A percentile compares a stretch with the other conserved stretches of the same genome.
phyloP scores from a whole-genome alignment of 2,329 filamentous ascomycete genomes.

The Trichoderma asperellum region DNA sequence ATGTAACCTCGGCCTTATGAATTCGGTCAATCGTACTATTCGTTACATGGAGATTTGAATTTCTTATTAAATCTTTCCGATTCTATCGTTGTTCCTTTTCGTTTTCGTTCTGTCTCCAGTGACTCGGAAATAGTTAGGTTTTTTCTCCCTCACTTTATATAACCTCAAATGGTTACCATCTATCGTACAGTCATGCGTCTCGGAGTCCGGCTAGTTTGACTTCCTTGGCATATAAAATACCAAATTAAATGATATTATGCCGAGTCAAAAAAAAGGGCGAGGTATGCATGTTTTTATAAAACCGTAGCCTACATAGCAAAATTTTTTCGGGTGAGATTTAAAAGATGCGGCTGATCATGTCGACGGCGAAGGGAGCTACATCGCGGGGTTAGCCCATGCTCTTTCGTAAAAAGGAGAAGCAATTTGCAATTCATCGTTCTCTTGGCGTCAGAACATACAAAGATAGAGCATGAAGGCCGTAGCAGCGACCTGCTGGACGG shows the following conservation, averaged over 20 bases:
- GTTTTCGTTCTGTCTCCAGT: background rate
- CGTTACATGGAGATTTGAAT: background rate
- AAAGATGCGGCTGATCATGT: conserved; percentile 53
- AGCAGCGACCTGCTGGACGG: conserved; percentile 68
- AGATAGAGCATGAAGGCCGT: conserved; percentile 73
- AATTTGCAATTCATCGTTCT: background rate
- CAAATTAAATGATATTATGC: conserved; percentile 7
- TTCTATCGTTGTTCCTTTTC: conserved; percentile 3
- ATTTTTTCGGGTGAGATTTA: conserved; percentile 33
- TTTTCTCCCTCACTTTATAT: background rate
- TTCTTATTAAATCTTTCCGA: background rate
- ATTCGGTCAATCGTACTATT: no score
- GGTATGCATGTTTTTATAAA: conserved; percentile 1
- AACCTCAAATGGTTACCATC: background rate
- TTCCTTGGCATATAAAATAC: conserved; percentile 5
- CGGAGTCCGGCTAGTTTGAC: background rate
- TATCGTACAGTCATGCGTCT: conserved; percentile 30
- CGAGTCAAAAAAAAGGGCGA: background rate
- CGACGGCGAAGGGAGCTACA: conserved; percentile 62
- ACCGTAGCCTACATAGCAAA: background rate
- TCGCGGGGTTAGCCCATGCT: conserved; percentile 5
- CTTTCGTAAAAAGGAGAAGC: background rate
- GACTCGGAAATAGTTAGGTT: background rate
- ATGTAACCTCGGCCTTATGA: background rate
- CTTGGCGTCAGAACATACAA: conserved; percentile 58